Conservation (phyloP, 2,329 filamentous ascomycete genomes). For the Alternaria burnsii region DNA sequence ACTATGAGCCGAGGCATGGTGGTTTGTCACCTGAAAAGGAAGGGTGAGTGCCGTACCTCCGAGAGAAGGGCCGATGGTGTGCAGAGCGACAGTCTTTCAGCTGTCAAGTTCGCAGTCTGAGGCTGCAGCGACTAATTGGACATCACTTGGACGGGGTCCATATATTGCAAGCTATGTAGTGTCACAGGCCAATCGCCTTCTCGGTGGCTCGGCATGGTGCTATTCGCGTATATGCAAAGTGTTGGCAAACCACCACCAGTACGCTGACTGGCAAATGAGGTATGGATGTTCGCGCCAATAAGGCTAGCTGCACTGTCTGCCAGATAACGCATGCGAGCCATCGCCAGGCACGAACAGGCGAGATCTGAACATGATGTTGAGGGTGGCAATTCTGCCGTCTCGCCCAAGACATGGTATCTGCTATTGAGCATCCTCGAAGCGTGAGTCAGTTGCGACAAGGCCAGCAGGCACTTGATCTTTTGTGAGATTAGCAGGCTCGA, state of each 20-base stretch:
- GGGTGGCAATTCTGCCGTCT: background rate
- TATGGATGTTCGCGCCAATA: conserved; percentile 5
- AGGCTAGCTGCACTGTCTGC: conserved; percentile 1
- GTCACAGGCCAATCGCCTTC: conserved; percentile 3
- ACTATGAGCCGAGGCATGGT: conserved; percentile 7
- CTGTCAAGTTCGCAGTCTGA: conserved; percentile 1
- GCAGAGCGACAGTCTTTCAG: conserved; percentile 4
- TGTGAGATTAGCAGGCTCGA: background rate
- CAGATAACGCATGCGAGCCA: conserved; percentile 4
- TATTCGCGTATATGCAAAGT: conserved; percentile 4
- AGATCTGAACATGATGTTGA: conserved; percentile 8
- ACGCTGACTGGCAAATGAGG: conserved; percentile 5
- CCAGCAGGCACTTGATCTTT: background rate
- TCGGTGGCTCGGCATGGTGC: background rate
- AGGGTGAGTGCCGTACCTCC: background rate
- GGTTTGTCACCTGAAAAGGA: background rate
- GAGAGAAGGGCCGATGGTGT: conserved; percentile 9
- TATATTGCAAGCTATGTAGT: background rate
- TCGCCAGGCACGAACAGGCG: conserved; percentile 3
- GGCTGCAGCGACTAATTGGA: conserved; percentile 1
- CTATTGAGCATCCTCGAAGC: background rate
- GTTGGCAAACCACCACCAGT: conserved; percentile 3
- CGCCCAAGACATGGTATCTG: background rate
- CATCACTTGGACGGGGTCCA: background rate
- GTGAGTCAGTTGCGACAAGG: background rate